Base-by-base conservation (phyloP, 768 basidiomycete genomes). In the Rhodocollybia butyracea region DNA sequence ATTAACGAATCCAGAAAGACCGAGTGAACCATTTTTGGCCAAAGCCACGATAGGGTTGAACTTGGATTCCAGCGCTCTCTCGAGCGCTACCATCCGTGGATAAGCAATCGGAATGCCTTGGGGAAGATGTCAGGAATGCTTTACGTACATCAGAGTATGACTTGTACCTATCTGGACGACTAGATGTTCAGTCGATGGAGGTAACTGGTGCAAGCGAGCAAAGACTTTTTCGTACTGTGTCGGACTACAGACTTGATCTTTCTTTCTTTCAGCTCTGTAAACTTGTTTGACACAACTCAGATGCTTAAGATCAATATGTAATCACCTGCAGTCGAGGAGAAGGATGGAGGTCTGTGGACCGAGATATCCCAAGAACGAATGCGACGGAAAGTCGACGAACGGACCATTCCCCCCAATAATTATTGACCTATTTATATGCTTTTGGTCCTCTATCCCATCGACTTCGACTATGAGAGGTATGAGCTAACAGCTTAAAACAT, bases 51-150 rank as follows among this genome's bases (percentile, higher is more conserved):
- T 70, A 2, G 95, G 94, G 66, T 98, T 98, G 47, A 88, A 76
- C 69, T 88, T 94, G 29, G 83, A 86, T 41, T 89, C 88, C 26
- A 98, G 71, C 7, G 88, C 81, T 22, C 71, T 74, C 68, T 91
- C 96, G 59, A 97, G 72, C 68, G 96, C 94, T 2, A 91, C 89
- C 85, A 94, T 86, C 48, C 95, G 87, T 29, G 96, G 96, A 66
- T 98, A 98, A 4, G 92, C 92, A 58, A 94, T 87, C 0, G 89
- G 89, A 51, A 91, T 82, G 1, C 85, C 86, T 86, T 52, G 38
- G 50, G 39, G 34, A 17, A 8, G 22, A 11, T 30, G 59, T 13
- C 56, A 52, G 47, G 17, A 10, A 32, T 22, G 8, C 7, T 22
- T 12, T 8, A 3, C 2, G 22, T 21, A 56, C 5, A 21, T 39